Conservation (phyloP, 768 basidiomycete species). For the Lentinula lateritia region DNA sequence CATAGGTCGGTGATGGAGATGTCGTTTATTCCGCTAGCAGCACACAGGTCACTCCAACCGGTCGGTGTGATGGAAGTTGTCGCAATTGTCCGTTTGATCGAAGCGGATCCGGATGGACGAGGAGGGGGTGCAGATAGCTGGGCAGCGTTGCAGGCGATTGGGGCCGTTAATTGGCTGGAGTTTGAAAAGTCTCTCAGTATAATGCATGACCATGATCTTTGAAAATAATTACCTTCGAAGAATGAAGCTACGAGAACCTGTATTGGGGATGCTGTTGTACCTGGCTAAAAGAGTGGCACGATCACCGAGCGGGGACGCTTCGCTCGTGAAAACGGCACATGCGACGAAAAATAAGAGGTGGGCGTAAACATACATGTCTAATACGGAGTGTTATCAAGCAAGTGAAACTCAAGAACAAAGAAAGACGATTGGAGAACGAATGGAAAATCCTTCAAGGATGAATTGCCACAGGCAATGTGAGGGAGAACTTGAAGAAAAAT, state of each 20-base stretch:
- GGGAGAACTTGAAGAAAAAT: background rate
- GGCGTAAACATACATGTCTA: background rate
- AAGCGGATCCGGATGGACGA: background rate
- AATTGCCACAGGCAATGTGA: background rate
- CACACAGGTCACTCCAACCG: conserved; percentile 42
- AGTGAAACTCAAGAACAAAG: background rate
- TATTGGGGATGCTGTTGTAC: background rate
- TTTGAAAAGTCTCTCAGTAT: conserved; percentile 11
- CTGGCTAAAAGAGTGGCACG: background rate
- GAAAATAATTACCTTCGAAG: background rate
- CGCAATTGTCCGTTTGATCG: conserved; percentile 19
- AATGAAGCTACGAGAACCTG: background rate
- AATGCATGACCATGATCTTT: background rate
- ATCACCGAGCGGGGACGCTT: background rate
- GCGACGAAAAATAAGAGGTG: background rate
- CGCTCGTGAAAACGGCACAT: background rate
- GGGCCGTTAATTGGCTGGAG: background rate
- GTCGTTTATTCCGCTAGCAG: conserved; percentile 30
- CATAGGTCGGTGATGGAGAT: conserved; percentile 35
- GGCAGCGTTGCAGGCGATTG: background rate
- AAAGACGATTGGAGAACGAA: background rate
- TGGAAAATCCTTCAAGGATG: conserved; percentile 2
- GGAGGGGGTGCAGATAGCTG: background rate
- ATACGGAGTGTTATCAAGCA: background rate
- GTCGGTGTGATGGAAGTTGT: conserved; percentile 29